Evolutionary conservation across 1,139 yeast species (phyloP).

Genomic region (Nakaseomyces kungkrabaensis): DNA sequence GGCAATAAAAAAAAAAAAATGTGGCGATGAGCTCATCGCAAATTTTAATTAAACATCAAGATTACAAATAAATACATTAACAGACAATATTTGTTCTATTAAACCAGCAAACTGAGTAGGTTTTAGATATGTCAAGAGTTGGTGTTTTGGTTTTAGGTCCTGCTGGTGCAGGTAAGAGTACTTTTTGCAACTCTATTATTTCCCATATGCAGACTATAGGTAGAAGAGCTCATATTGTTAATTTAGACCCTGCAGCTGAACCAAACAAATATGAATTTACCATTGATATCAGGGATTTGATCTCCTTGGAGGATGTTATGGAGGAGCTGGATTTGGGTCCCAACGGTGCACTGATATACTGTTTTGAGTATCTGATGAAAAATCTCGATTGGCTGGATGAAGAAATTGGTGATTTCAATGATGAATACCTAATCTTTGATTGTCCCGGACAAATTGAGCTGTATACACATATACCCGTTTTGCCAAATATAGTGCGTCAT

Average conservation of each 20-base stretch:
- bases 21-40: conserved; percentile 1
- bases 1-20: not conserved
- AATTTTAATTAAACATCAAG: not conserved
- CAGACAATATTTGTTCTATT: too few relatives aligned
- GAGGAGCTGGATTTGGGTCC: conserved; percentile 92
- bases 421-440: conserved; percentile 87
- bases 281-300: conserved; percentile 82
- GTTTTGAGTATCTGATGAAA: conserved; percentile 79
- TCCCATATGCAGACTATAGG: conserved; percentile 86
- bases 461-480: conserved; percentile 87
- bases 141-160: conserved; percentile 96
- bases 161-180: conserved; percentile 93
- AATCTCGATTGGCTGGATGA: conserved; percentile 96
- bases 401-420: conserved; percentile 86
- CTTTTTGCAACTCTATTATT: conserved; percentile 83
- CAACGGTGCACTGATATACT: conserved; percentile 86
- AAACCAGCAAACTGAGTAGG: too few relatives aligned
- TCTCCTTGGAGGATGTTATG: conserved; percentile 93
- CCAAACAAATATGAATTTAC: conserved; percentile 86
- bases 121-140: conserved; percentile 66
- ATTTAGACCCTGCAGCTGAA: conserved; percentile 96
- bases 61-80: too few relatives aligned
- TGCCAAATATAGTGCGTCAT: conserved; percentile 82
- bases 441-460: conserved; percentile 98
- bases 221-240: conserved; percentile 87